Evolutionary conservation across 2,329 filamentous ascomycete genomes (phyloP).

Genomic region (Fusarium ramigenum): DNA sequence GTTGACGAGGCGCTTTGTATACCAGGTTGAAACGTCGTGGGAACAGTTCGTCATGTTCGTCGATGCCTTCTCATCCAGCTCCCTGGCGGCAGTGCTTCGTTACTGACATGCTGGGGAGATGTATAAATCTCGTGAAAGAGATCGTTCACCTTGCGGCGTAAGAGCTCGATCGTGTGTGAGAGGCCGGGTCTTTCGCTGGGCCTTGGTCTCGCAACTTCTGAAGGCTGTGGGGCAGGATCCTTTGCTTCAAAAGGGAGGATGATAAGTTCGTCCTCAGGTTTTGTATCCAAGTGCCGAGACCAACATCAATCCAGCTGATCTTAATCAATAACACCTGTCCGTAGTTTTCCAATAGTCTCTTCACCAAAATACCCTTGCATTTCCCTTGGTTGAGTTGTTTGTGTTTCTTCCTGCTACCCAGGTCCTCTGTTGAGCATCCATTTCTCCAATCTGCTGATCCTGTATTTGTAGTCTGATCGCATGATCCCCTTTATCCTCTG

Average conservation of each 20-base stretch:
- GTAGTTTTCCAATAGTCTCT: background rate
- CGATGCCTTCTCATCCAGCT: background rate
- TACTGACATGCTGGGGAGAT: background rate
- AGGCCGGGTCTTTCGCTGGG: background rate
- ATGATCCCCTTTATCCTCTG: accelerated
- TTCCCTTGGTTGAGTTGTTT: background rate
- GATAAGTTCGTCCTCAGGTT: too few species aligned
- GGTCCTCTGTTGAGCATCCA: too few species aligned
- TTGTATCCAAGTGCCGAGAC: too few species aligned
- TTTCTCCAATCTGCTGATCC: background rate
- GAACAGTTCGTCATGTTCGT: background rate
- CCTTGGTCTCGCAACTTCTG: background rate
- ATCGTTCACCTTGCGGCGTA: too few species aligned
- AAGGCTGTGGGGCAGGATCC: background rate
- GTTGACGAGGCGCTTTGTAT: background rate
- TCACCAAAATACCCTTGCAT: background rate
- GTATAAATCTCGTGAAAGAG: background rate
- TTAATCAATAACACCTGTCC: background rate
- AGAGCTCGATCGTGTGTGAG: background rate
- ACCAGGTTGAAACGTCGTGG: background rate
- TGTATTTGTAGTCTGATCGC: too few species aligned
- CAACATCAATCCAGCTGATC: background rate
- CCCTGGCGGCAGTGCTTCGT: background rate
- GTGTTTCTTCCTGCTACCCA: background rate
- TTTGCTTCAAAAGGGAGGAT: too few species aligned